phyloP scores from a whole-genome alignment of 169 alveolate species.

The Cryptosporidium xiaoi region DNA sequence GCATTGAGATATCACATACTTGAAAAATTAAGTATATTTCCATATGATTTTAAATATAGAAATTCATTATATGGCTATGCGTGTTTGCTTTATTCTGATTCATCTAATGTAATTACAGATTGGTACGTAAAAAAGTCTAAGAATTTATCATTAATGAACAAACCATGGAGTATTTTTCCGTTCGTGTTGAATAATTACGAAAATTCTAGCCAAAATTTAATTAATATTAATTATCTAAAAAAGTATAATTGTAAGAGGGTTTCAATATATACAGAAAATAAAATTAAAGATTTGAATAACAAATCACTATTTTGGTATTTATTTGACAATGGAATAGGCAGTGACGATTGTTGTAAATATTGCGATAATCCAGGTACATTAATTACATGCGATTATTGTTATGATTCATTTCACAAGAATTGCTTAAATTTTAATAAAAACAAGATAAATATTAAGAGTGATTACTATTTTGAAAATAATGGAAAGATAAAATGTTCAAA shows the following conservation, averaged over 20 bases:
- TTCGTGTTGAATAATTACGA: constrained; percentile 17
- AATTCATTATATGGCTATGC: constrained; percentile 57
- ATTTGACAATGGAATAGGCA: constrained; percentile 53
- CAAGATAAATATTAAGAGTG: background rate
- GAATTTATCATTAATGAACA: constrained; percentile 19
- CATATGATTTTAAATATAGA: constrained; percentile 51
- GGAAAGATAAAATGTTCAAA: constrained; percentile 25
- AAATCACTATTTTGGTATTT: constrained; percentile 53
- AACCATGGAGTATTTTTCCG: constrained; percentile 67
- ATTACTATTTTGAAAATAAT: background rate
- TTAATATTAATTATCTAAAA: constrained; percentile 10
- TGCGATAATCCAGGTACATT: constrained; percentile 59
- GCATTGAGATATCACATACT: constrained; percentile 9
- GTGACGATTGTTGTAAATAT: constrained; percentile 63
- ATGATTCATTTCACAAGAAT: constrained; percentile 47
- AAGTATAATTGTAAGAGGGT: constrained; percentile 24
- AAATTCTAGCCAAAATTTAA: background rate
- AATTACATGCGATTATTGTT: constrained; percentile 54
- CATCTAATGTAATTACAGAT: constrained; percentile 22
- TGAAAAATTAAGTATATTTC: constrained; percentile 3
- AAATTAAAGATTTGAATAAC: background rate
- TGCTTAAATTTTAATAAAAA: constrained; percentile 45
- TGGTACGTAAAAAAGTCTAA: constrained; percentile 63
- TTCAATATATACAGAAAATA: constrained; percentile 5
- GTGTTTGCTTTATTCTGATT: constrained; percentile 33